phyloP scores from a whole-genome alignment of 2,329 filamentous ascomycete genomes.

The Ophidiomyces ophidiicola region DNA sequence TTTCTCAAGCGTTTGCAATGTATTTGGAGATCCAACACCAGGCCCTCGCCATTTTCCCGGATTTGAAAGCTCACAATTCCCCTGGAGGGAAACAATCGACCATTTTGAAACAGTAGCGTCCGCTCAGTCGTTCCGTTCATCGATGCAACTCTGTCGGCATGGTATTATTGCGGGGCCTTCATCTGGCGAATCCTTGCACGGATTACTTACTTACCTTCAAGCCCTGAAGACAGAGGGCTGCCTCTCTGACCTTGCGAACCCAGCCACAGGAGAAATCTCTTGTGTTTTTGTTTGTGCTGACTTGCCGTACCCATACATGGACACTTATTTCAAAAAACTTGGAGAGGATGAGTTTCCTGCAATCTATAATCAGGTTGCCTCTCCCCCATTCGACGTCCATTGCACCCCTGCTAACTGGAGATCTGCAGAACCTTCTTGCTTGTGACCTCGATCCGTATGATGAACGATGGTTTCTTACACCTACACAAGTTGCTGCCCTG shows the following conservation, averaged over 20 bases:
- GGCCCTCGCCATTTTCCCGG: conserved; percentile 45
- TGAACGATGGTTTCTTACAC: conserved; percentile 40
- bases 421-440: conserved; percentile 34
- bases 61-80: conserved; percentile 43
- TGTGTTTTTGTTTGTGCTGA: conserved; percentile 53
- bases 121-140: conserved; percentile 41
- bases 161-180: conserved; percentile 50
- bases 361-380: conserved; percentile 38
- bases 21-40: conserved; percentile 45
- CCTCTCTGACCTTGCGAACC: conserved; percentile 34
- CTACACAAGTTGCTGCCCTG: not conserved
- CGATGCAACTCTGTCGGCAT: conserved; percentile 44
- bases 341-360: conserved; percentile 38
- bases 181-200: conserved; percentile 47
- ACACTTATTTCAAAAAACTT: conserved; percentile 48
- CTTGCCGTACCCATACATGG: conserved; percentile 51
- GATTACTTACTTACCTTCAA: conserved; percentile 41
- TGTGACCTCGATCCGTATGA: conserved; percentile 46
- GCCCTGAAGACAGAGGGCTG: conserved; percentile 38
- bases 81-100: conserved; percentile 47
- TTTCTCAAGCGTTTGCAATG: conserved; percentile 46
- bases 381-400: no score
- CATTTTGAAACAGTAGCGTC: conserved; percentile 46
- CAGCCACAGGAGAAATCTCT: conserved; percentile 35
- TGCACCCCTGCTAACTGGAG: not conserved